Evolutionary conservation across 75 land plant species (phyloP).

Genomic region (Adiantum capillusveneris): DNA sequence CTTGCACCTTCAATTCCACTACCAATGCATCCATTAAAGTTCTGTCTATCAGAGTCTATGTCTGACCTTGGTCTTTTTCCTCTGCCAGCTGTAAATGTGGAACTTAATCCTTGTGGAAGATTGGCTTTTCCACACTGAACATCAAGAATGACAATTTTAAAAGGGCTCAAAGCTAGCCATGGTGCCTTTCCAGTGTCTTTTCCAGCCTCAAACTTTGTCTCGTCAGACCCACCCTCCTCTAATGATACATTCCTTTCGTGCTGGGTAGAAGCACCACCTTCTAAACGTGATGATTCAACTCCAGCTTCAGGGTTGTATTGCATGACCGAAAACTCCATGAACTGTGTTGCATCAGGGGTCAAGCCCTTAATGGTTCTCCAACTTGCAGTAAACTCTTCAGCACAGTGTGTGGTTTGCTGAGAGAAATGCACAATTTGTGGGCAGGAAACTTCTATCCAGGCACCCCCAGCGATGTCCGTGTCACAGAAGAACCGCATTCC

Average conservation of each 20-base stretch:
- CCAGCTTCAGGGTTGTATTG: not conserved
- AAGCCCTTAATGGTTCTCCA: constrained; percentile 20
- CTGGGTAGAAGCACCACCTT: not conserved
- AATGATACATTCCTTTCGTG: not conserved
- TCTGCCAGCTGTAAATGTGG: not conserved
- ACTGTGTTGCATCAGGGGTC: constrained; percentile 27
- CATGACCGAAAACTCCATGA: constrained; percentile 16
- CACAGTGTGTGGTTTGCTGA: constrained; percentile 19
- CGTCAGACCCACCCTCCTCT: not conserved
- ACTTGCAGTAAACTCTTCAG: constrained; percentile 20
- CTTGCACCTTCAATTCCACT: not conserved
- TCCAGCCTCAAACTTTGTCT: not conserved
- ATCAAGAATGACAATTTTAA: constrained; percentile 19
- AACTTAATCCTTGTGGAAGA: not conserved
- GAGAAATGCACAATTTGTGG: constrained; percentile 6
- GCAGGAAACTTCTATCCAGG: constrained; percentile 24
- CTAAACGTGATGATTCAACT: not conserved
- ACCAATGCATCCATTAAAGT: not conserved
- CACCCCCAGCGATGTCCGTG: constrained; percentile 28
- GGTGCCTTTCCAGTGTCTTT: constrained; percentile 1
- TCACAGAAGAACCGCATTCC: constrained; percentile 37
- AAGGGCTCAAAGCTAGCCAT: constrained; percentile 12
- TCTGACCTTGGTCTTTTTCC: constrained; percentile 7
- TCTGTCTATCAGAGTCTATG: not conserved
- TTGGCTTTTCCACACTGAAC: constrained; percentile 13